Conservation (phyloP, 1,284 basidiomycete species). For the Cryptococcus sp. region DNA sequence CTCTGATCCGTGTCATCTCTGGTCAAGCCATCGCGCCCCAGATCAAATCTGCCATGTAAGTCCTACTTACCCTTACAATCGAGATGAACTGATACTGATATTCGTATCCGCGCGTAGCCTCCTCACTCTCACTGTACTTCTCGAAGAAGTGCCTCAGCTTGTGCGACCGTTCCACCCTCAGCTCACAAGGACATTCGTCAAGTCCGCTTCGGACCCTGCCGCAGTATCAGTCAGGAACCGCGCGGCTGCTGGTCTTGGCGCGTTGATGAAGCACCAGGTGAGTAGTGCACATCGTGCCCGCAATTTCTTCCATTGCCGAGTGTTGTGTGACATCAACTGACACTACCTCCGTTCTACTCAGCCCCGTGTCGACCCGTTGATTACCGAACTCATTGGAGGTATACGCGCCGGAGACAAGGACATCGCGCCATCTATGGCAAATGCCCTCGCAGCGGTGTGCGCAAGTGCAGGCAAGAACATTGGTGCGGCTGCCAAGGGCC, state of each 20-base stretch:
- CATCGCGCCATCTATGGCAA: conserved; percentile 72
- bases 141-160: conserved; percentile 79
- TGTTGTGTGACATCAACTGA: conserved; percentile 51
- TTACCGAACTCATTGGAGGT: conserved; percentile 72
- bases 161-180: conserved; percentile 99
- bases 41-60: conserved; percentile 80
- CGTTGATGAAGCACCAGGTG: conserved; percentile 89
- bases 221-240: conserved; percentile 77
- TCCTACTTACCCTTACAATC: conserved; percentile 5
- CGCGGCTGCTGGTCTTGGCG: conserved; percentile 81
- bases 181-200: conserved; percentile 94
- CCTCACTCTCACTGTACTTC: conserved; percentile 72
- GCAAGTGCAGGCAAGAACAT: conserved; percentile 72
- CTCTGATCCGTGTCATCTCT: conserved; percentile 89
- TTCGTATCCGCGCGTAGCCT: conserved; percentile 56
- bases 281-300: conserved; percentile 51
- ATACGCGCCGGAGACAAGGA: conserved; percentile 65
- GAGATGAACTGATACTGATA: conserved; percentile 9
- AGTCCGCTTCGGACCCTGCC: conserved; percentile 80
- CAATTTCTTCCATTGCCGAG: conserved; percentile 35
- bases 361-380: conserved; percentile 64
- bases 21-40: conserved; percentile 83
- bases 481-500: conserved; percentile 71
- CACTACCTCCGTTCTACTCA: conserved; percentile 13
- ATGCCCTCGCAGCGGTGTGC: conserved; percentile 77